Base-by-base conservation (phyloP, 371 early-diverging fungal genomes). In the Haplosporangium sp. region DNA sequence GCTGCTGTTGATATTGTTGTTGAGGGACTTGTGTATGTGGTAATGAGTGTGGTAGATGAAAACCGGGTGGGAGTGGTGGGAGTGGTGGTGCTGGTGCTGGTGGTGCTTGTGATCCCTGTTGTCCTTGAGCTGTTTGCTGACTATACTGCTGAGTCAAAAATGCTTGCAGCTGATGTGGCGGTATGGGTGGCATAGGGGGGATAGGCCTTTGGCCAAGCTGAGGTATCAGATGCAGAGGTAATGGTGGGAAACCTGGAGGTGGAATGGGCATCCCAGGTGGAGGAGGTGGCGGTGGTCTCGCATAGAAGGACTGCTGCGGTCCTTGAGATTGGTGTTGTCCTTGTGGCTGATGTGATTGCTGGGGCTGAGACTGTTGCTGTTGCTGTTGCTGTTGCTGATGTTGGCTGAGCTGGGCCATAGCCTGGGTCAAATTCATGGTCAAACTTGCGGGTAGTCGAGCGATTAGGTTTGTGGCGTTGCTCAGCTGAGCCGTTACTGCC, bases 71-170 rank as follows among this genome's bases (percentile, higher is more conserved):
- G 17, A 65, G 55, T 5, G 72, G 71, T 44, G 71, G 65, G 10
- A 55, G 19, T 1, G 56, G 61, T 42, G 61, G 62, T 4, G 61
- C 55, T 55, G 52, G 67, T 39, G 38, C 38, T 45, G 34, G 56
- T 55, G 44, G 64, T 19, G 35, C 59, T 11, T 57, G 63, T 39
- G 48, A 17, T 48, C 5, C 48, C 48, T 72, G 66, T 8, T 61
- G 64, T 20, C 72, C 77, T 27, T 74, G 76, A 6, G 77, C 45
- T 71, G 78, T 40, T 77, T 55, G 82, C 15, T 74, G 82, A 61
- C 39, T 45, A 5, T 63, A 57, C 9, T 63, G 64, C n/a, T 57
- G 63, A 6, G 63, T 64, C 61, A 67, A 56, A 34, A 67, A 68
- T 35, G 66, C 74, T 13, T 67, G 74, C 15, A 67, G 11, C 20